A percentile compares a stretch with the other conserved stretches of the same genome.
These are phyloP conservation scores for Alternaria triticimaculans DNA, from an alignment of 2,329 filamentous ascomycete species.

Conservation along the genomic window DNA sequence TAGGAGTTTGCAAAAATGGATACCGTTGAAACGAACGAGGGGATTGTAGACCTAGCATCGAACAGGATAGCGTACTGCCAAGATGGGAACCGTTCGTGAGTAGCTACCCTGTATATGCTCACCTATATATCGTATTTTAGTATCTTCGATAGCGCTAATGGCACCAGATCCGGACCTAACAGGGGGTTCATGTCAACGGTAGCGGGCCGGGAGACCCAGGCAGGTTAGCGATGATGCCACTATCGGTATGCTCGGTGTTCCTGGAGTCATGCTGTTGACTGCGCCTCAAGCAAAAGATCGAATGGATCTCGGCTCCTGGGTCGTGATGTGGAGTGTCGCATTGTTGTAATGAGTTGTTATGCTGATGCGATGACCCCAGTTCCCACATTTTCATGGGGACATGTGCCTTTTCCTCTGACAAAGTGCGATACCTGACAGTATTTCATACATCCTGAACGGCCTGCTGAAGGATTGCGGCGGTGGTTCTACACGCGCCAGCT, in stretches of 20 bases:
- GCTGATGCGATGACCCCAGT: not conserved
- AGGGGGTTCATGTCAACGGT: conserved; percentile 5
- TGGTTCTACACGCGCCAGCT: not conserved
- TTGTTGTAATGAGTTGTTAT: not conserved
- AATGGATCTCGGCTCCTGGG: not conserved
- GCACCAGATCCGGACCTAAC: not conserved
- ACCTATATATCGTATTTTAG: conserved; percentile 4
- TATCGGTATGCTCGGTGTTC: conserved; percentile 2
- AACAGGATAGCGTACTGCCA: not conserved
- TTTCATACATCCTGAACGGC: not conserved
- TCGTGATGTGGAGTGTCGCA: not conserved
- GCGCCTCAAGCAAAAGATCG: conserved; percentile 5
- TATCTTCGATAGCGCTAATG: conserved; percentile 6
- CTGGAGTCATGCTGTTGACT: conserved; percentile 11
- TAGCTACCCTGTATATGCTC: conserved; percentile 1
- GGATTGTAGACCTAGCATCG: conserved; percentile 1
- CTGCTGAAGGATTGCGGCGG: not conserved
- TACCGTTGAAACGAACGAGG: conserved; percentile 4
- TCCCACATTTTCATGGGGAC: not conserved
- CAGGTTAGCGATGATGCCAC: conserved; percentile 7
- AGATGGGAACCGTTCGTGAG: conserved; percentile 8
- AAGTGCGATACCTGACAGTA: not conserved
- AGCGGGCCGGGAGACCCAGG: conserved; percentile 9
- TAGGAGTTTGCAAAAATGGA: not conserved
- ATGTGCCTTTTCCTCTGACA: not conserved